These are phyloP conservation scores for Nasturtium officinale DNA, from an alignment of 345 rosid genomes.

Conservation along the genomic window DNA sequence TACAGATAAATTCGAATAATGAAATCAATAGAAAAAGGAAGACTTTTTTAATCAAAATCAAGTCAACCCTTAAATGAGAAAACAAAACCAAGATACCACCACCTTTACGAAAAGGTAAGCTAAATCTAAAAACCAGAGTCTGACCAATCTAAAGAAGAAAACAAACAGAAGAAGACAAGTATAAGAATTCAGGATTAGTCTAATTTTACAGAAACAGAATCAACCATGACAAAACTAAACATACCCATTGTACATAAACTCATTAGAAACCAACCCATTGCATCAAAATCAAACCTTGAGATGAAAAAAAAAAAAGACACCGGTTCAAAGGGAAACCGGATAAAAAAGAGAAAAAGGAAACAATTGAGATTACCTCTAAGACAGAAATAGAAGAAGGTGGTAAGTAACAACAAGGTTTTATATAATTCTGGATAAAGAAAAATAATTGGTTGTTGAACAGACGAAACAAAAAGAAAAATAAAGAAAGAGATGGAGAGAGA, in stretches of 20 bases:
- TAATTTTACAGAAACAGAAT: conserved; percentile 43
- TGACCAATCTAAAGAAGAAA: conserved; percentile 42
- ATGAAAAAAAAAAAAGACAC: conserved; percentile 37
- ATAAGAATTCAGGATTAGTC: conserved; percentile 32
- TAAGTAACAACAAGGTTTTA: conserved; percentile 26
- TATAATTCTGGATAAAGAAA: conserved; percentile 22
- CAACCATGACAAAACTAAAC: conserved; percentile 19
- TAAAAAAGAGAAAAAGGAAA: conserved; percentile 18
- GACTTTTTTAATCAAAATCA: conserved; percentile 40
- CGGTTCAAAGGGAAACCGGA: conserved; percentile 42
- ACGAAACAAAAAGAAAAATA: not conserved
- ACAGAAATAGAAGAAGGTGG: conserved; percentile 44
- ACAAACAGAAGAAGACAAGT: conserved; percentile 27
- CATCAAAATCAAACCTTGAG: conserved; percentile 34
- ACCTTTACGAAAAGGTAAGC: conserved; percentile 56
- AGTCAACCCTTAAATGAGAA: conserved; percentile 69
- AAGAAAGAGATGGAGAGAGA: conserved; percentile 11
- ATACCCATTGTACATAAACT: conserved; percentile 30
- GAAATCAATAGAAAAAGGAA: conserved; percentile 21
- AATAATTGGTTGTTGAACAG: not conserved
- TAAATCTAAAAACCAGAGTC: conserved; percentile 22
- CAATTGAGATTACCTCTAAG: conserved; percentile 34
- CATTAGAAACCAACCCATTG: conserved; percentile 43
- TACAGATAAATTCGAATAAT: conserved; percentile 13
- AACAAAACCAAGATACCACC: conserved; percentile 46